Evolutionary conservation across 495 filamentous ascomycete species (phyloP).

Genomic region (Xylaria scruposa): DNA sequence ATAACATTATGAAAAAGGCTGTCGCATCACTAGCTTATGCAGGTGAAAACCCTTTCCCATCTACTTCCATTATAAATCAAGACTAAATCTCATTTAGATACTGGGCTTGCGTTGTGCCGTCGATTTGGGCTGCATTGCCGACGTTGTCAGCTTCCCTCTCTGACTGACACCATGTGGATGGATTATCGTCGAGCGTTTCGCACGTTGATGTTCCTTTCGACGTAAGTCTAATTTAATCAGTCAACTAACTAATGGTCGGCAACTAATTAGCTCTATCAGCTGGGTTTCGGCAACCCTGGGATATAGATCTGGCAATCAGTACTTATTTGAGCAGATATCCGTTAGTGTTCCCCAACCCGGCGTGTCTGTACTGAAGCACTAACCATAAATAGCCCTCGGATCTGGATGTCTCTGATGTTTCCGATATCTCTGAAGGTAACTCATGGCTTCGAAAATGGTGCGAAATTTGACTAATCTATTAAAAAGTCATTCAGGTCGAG

Average conservation of each 20-base stretch:
- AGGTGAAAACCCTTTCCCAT: neutral
- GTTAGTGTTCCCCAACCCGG: neutral
- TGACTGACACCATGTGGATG: neutral
- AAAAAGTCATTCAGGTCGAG: neutral
- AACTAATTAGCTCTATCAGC: too few relatives aligned
- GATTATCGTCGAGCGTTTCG: neutral
- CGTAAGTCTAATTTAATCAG: neutral
- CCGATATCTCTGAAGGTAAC: neutral
- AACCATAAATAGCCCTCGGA: neutral
- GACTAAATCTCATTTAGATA: neutral
- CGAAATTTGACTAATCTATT: neutral
- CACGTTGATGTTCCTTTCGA: neutral
- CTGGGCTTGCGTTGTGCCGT: neutral
- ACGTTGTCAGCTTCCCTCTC: neutral
- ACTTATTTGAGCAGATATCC: conserved; percentile 4
- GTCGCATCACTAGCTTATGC: conserved; percentile 28
- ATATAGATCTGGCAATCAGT: conserved; percentile 35
- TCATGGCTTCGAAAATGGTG: neutral
- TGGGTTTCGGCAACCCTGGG: conserved; percentile 45
- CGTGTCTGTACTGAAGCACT: neutral
- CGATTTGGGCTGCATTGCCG: neutral
- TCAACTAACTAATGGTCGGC: too few relatives aligned
- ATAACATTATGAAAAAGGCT: conserved; percentile 41
- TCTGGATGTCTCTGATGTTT: neutral
- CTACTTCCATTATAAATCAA: neutral